Conservation (phyloP, 139 green algal genomes). For the Closterium sp. region DNA sequence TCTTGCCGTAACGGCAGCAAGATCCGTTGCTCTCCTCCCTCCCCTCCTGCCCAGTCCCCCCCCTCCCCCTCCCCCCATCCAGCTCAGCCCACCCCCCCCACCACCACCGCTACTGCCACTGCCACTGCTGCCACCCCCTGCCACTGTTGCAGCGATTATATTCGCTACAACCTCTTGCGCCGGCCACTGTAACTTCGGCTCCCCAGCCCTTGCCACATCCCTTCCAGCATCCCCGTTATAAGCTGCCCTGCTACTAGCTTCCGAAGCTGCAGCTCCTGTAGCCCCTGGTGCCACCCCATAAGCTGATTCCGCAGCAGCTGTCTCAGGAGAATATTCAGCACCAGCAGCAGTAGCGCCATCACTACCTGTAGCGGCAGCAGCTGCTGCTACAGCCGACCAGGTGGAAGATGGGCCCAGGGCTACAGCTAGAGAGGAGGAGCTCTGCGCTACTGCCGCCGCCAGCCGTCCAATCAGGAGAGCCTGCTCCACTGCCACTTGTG, state of each 20-base stretch:
- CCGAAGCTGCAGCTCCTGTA: neutral
- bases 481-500: constrained; percentile 51
- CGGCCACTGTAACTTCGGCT: neutral
- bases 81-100: neutral
- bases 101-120: neutral
- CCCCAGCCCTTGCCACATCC: neutral
- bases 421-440: constrained; percentile 32
- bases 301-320: no score
- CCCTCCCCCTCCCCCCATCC: neutral
- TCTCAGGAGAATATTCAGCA: no score
- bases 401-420: constrained; percentile 31
- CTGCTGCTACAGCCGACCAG: constrained; percentile 19
- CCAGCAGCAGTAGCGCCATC: neutral
- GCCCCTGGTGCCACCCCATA: no score
- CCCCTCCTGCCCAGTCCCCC: neutral
- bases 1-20: neutral
- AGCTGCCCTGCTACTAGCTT: neutral
- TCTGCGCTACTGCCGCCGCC: constrained; percentile 25
- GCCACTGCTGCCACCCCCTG: neutral
- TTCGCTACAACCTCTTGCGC: neutral
- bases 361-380: neutral
- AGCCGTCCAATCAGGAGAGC: constrained; percentile 57
- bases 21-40: neutral
- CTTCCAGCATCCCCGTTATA: neutral
- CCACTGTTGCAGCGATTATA: neutral